Base-by-base conservation (phyloP, 768 basidiomycete species). In the Mycena belliarum region DNA sequence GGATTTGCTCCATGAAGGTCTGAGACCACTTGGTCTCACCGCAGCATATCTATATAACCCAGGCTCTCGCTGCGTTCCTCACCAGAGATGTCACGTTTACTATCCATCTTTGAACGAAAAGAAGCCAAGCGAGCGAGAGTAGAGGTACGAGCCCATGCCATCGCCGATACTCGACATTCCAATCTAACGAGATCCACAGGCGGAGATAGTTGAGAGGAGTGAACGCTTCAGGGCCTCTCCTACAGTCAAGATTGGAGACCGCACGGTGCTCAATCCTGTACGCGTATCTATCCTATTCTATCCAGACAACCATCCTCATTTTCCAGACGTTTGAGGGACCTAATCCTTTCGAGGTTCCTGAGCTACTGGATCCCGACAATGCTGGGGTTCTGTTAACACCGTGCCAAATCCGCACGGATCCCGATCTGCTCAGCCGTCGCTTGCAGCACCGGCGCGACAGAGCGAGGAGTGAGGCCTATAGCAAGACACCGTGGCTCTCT, bases 141-240 rank as follows among this genome's bases (percentile, higher is more conserved):
- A 6, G 61, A 63, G 46, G 61, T 58, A 53, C 11, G 49, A n/a
- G n/a, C n/a, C n/a, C n/a, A n/a, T 18, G 18, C 33, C n/a, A 6
- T 25, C 8, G 20, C 21, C 28, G 7, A 40, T 28, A 18, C 33
- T 18, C 21, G 28, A 23, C 33, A 9, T 25, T 40, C 10, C 10
- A 6, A 6, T 18, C 24, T 52, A 35, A 51, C 60, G 25, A 21
- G 12, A 24, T 16, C 23, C n/a, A 18, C 23, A 62, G 61, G 61
- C 57, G 20, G 43, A 62, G 25, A 62, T 62, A 29, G 52, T 57
- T 12, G 48, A 49, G 26, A 25, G 53, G 45, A 52, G 53, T 18
- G 61, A 63, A 37, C 42, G 24, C 28, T 63, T 63, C n/a, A 56
- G 57, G 20, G 61, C 56, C 9, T 59, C 37, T 29, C 61, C 61